phyloP scores from a whole-genome alignment of 2,329 filamentous ascomycete genomes.

The Phyllosticta citribraziliensis region DNA sequence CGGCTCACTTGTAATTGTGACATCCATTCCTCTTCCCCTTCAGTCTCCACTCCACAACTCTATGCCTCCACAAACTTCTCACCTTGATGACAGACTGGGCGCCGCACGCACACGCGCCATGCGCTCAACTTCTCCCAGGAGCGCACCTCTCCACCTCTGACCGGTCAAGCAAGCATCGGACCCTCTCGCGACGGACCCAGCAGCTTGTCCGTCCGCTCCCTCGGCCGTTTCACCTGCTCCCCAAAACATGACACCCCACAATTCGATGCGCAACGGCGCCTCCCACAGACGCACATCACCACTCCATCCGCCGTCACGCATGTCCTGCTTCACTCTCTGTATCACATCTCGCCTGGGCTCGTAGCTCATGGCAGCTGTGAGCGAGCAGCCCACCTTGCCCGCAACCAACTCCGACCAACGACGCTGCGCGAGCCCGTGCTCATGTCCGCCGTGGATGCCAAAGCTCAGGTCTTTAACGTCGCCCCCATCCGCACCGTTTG shows the following conservation, averaged over 20 bases:
- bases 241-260: not conserved
- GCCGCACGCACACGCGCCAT: not conserved
- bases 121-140: not conserved
- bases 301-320: not conserved
- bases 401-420: too few species aligned
- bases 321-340: not conserved
- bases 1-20: not conserved
- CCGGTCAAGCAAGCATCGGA: not conserved
- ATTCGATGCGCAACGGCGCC: not conserved
- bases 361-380: too few species aligned
- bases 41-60: not conserved
- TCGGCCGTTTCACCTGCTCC: too few species aligned
- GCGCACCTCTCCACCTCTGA: not conserved
- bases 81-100: not conserved
- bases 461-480: too few species aligned
- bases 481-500: too few species aligned
- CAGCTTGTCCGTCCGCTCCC: too few species aligned
- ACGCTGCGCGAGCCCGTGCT: too few species aligned
- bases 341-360: too few species aligned
- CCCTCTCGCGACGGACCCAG: too few species aligned
- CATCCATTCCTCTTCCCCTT: not conserved
- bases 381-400: not conserved
- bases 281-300: not conserved
- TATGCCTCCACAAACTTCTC: not conserved
- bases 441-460: too few species aligned